Base-by-base conservation (phyloP, 345 rosid species). In the Crucihimalaya himalaica region DNA sequence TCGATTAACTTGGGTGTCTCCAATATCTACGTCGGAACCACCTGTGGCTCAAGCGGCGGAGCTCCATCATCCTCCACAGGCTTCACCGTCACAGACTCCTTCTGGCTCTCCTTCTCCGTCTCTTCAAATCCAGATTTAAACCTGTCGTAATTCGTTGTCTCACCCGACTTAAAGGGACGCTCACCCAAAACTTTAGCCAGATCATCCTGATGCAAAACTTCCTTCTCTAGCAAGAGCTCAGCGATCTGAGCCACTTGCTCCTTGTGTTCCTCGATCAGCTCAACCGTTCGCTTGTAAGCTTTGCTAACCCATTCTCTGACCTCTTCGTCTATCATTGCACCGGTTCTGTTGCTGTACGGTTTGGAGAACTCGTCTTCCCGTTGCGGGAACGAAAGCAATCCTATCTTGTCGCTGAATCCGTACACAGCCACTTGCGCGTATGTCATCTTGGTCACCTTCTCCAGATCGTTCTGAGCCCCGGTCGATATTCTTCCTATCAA, bases 341-440 rank as follows among this genome's bases (percentile, higher is more conserved):
- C 95, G 0, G 95, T 91, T 84, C 87, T 87, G 83, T 83, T 91
- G 88, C 98, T 89, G 81, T 91, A 94, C 8, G 98, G 96, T 84
- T 91, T 91, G 31, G 75, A 82, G 93, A 89, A 81, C 82, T 88
- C 96, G 10, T 89, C 96, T 1, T 89, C 96, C 65, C 87, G 83
- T 54, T 67, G 97, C 16, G 98, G 98, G 76, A 94, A 94, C 1
- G 98, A 94, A 47, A 91, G 92, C 66, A 94, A 92, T 50, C 98
- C 97, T 13, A 94, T 93, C 82, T 94, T 94, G 58, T 91, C 96
- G 19, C 98, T 94, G 72, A 94, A 94, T 37, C 98, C 97, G 63
- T 94, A 91, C n/a, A 91, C 90, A 0, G 97, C 97, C 18, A 94
- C 97, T 71, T 94, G 98, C 7, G 96, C 95, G 21, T 94, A 94